Evolutionary conservation across 495 filamentous ascomycete species (phyloP).

Genomic region (Neurospora sublineolata): DNA sequence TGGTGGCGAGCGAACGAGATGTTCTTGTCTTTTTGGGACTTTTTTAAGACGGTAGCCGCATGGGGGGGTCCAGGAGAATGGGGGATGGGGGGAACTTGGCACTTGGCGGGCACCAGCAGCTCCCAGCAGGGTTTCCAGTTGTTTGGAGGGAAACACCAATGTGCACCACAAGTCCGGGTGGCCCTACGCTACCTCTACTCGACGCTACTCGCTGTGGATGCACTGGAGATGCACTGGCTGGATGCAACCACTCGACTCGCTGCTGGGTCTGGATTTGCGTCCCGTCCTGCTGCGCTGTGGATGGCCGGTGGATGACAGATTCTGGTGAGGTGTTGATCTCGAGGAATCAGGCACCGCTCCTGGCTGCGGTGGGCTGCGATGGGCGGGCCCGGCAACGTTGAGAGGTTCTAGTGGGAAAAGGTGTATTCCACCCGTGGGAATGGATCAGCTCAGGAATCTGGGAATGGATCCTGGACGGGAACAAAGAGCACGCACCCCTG

Average conservation of each 20-base stretch:
- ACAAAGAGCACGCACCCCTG: background rate
- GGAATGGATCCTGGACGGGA: background rate
- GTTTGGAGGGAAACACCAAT: background rate
- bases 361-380: background rate
- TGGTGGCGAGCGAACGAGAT: conserved; percentile 2
- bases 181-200: background rate
- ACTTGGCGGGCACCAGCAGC: background rate
- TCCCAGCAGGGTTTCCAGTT: background rate
- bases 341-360: background rate
- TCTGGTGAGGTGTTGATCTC: background rate
- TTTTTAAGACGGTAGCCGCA: conserved; percentile 4
- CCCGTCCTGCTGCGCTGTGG: background rate
- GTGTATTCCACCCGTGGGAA: conserved; percentile 7
- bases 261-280: background rate
- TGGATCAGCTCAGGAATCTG: conserved; percentile 7
- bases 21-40: conserved; percentile 4
- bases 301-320: background rate
- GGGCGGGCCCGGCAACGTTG: background rate
- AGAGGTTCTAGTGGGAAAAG: background rate
- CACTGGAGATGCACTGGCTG: background rate
- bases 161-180: background rate
- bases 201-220: background rate
- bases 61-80: background rate
- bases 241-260: background rate
- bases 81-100: background rate